Base-by-base conservation (phyloP, 352 stramenopile genomes). In the Aphanomyces astaci region DNA sequence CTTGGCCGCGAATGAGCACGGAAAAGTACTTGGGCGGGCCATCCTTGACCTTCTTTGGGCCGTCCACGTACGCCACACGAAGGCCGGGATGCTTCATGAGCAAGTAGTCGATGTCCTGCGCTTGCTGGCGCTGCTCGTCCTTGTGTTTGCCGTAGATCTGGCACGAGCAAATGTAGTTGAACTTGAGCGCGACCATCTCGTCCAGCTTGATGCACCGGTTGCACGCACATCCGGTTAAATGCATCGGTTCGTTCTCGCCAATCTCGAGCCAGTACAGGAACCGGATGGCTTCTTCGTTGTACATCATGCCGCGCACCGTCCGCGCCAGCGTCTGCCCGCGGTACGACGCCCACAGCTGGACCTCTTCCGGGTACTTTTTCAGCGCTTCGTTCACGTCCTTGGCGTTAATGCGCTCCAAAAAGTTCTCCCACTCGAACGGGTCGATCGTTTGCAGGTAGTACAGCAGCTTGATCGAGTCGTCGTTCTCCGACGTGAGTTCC, bases 381-480 rank as follows among this genome's bases (percentile, higher is more conserved):
- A 95, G 45, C 7, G 86, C 86, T 63, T 93, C 85, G 10, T 92
- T 76, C 80, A 92, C 88, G 43, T 95, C 86, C 72, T 93, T 93
- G 0, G 71, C 75, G 48, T 85, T 73, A 10, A 95, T 56, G 27
- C 86, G 81, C 56, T 95, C 86, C 0, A 95, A 71, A 48, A 95
- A 63, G 64, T 95, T 95, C 49, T 90, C 80, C 81, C 82, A 95
- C 71, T 95, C 86, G 55, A 88, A 90, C 5, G 83, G 84, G 53
- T 95, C 92, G 27, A 95, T 94, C 2, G 86, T 95, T 69, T 93
- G 81, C 66, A 97, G 75, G 71, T 99, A 99, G 39, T 98, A 96
- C 65, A 99, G 73, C 19, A 97, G 89, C 40, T 96, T 98, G 53
- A 99, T 96, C 67, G 94, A 95, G 74, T 95, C 86, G 39, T 93